A percentile compares a stretch with the other conserved stretches of the same genome.
Evolutionary conservation across 2,329 filamentous ascomycete species (phyloP).

Genomic region (Phyllosticta ampelicida): DNA sequence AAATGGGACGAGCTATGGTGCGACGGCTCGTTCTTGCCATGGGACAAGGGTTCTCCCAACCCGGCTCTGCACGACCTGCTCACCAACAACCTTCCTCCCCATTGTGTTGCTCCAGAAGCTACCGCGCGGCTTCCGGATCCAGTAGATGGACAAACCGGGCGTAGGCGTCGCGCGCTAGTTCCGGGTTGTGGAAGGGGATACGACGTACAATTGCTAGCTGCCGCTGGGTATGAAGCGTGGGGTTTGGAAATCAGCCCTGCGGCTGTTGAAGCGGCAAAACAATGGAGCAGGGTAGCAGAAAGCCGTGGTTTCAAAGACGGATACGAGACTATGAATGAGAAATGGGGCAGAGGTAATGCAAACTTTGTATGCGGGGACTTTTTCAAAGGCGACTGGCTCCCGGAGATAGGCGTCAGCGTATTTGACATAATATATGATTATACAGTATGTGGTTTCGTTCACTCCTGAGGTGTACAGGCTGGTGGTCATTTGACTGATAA

Average conservation of each 20-base stretch:
- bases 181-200: conserved; percentile 76
- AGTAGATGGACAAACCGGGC: not conserved
- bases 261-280: conserved; percentile 38
- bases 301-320: conserved; percentile 26
- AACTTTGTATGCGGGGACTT: conserved; percentile 55
- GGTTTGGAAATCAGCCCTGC: conserved; percentile 58
- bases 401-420: conserved; percentile 24
- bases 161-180: conserved; percentile 52
- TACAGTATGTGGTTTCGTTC: conserved; percentile 34
- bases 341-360: conserved; percentile 39
- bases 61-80: conserved; percentile 49
- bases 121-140: conserved; percentile 1
- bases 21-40: conserved; percentile 42
- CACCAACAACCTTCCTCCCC: conserved; percentile 27
- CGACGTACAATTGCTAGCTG: conserved; percentile 65
- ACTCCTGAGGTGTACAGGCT: not conserved
- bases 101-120: conserved; percentile 2
- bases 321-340: conserved; percentile 33
- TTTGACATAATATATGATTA: conserved; percentile 61
- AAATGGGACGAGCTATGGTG: conserved; percentile 48
- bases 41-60: conserved; percentile 49
- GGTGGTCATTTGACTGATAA: not conserved
- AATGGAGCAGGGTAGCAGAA: conserved; percentile 27
- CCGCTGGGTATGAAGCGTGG: conserved; percentile 65
- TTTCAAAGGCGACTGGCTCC: conserved; percentile 50